Base-by-base conservation (phyloP, 148 eudicot species). In the Tetragonia tetragonoides region DNA sequence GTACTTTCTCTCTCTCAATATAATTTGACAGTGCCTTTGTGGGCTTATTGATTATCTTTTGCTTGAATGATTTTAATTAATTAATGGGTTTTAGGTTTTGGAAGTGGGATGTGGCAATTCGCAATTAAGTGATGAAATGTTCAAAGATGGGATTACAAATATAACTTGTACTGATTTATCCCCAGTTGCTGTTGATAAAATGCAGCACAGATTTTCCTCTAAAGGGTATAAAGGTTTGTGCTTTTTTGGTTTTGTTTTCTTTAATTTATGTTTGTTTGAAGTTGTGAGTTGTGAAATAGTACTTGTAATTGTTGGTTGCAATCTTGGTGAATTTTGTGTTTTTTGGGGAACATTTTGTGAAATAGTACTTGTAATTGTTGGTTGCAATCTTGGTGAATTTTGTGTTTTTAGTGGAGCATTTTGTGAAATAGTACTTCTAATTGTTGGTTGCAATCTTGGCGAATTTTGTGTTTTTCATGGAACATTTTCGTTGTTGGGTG, bases 21-120 rank as follows among this genome's bases (percentile, higher is more conserved):
- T 28, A 0, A 28, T 77, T 20, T 75, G 39, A 77, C 40, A 40
- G 9, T 15, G 12, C 14, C 28, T 34, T 34, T 70, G 47, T 40
- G 23, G 41, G 41, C 15, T 44, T 46, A 49, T 66, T 51, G 10
- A 6, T 21, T 59, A 51, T 7, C 18, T 54, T 34, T 20, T 68
- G 34, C 34, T 28, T 28, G 34, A 28, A 28, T 28, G 0, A 28
- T 28, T 28, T 28, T 28, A 0, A 28, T 28, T 28, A 28, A 28
- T 28, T 28, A 28, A 28, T 67, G 63, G 57, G 10, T 78, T 56
- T 83, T 75, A 95, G 97, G 91, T 95, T 34, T 82, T 95, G 88
- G 99, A 95, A 87, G 63, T 95, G 83, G 99, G 99, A 12, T 95
- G 99, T 81, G 99, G 99, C 47, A 95, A 91, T 82, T 95, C 99